Percentiles rank a stretch among this genome's conserved stretches.
These are phyloP conservation scores for Arabis hirsuta DNA, from an alignment of 345 rosid species.

Conservation along the genomic window DNA sequence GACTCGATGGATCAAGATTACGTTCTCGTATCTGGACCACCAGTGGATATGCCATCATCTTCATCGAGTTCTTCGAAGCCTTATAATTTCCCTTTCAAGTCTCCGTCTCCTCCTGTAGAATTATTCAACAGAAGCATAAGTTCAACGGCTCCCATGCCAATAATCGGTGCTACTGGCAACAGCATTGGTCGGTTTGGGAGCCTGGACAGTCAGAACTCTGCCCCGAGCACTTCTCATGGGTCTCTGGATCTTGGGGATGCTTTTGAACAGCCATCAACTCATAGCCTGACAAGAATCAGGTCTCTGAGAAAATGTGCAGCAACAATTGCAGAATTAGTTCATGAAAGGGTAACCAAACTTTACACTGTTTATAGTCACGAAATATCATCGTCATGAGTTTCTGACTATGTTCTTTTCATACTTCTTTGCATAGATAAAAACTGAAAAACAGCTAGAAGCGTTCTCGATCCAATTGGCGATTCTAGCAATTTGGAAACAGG, in stretches of 20 bases:
- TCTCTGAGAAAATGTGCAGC: conserved; percentile 81
- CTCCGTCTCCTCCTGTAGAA: conserved; percentile 55
- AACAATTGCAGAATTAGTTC: conserved; percentile 65
- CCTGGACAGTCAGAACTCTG: conserved; percentile 64
- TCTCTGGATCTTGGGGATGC: conserved; percentile 73
- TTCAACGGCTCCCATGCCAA: conserved; percentile 73
- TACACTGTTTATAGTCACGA: background rate
- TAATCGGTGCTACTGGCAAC: conserved; percentile 52
- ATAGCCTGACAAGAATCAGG: conserved; percentile 72
- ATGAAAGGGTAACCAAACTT: conserved; percentile 59
- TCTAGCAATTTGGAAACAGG: conserved; percentile 97
- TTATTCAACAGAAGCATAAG: conserved; percentile 41
- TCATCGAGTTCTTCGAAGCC: conserved; percentile 65
- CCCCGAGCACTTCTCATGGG: conserved; percentile 82
- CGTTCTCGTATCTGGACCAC: conserved; percentile 87
- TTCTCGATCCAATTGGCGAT: conserved; percentile 92
- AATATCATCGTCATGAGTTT: conserved; percentile 12
- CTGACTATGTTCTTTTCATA: conserved; percentile 15
- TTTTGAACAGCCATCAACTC: conserved; percentile 74
- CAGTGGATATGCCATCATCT: conserved; percentile 65
- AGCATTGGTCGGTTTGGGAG: conserved; percentile 55
- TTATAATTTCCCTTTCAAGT: conserved; percentile 53
- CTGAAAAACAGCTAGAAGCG: conserved; percentile 67
- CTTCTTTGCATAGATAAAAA: conserved; percentile 54
- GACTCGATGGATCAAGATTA: conserved; percentile 91